Percentiles rank a stretch among this genome's conserved stretches.
These are phyloP conservation scores for Aspergillus sclerotiicarbonarius DNA, from an alignment of 495 filamentous ascomycete species.

Conservation along the genomic window DNA sequence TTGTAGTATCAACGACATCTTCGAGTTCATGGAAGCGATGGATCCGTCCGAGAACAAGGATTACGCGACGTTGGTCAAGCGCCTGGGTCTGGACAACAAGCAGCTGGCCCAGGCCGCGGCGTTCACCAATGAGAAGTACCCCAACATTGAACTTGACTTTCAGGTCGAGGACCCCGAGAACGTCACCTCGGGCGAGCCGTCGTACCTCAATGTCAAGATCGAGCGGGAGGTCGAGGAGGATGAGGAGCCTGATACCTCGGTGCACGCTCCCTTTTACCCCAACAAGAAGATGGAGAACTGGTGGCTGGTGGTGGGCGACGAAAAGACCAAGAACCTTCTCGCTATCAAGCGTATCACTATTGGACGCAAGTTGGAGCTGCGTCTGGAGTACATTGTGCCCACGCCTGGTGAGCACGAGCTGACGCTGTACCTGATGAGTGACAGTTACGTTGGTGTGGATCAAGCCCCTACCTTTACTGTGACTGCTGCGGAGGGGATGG, in stretches of 20 bases:
- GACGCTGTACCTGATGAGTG: slow-evolving; percentile 93
- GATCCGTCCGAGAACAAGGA: slow-evolving; percentile 84
- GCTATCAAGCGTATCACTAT: slow-evolving; percentile 95
- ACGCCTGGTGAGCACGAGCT: slow-evolving; percentile 81
- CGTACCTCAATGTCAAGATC: slow-evolving; percentile 83
- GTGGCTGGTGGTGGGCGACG: slow-evolving; percentile 90
- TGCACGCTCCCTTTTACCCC: slow-evolving; percentile 96
- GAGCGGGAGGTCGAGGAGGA: slow-evolving; percentile 79
- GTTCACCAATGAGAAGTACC: slow-evolving; percentile 97
- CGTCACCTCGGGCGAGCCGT: slow-evolving; percentile 74
- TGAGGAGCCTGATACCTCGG: slow-evolving; percentile 74
- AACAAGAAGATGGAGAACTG: slow-evolving; percentile 94
- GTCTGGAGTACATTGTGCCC: slow-evolving; percentile 85
- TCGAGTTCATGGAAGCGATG: slow-evolving; percentile 99
- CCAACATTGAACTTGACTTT: slow-evolving; percentile 86
- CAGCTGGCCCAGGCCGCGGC: slow-evolving; percentile 85
- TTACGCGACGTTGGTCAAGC: slow-evolving; percentile 70
- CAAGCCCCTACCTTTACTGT: slow-evolving; percentile 89
- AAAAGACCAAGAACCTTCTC: slow-evolving; percentile 78
- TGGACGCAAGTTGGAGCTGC: slow-evolving; percentile 69
- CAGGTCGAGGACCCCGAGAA: slow-evolving; percentile 77
- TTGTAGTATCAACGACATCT: slow-evolving; percentile 76
- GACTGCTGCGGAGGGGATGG: slow-evolving; percentile 86
- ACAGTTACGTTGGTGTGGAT: slow-evolving; percentile 96
- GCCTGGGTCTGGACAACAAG: slow-evolving; percentile 72